Percentiles rank a stretch among this genome's conserved stretches.
These are phyloP conservation scores for Aureobasidium sp. DNA, from an alignment of 2,329 filamentous ascomycete species.

Conservation along the genomic window DNA sequence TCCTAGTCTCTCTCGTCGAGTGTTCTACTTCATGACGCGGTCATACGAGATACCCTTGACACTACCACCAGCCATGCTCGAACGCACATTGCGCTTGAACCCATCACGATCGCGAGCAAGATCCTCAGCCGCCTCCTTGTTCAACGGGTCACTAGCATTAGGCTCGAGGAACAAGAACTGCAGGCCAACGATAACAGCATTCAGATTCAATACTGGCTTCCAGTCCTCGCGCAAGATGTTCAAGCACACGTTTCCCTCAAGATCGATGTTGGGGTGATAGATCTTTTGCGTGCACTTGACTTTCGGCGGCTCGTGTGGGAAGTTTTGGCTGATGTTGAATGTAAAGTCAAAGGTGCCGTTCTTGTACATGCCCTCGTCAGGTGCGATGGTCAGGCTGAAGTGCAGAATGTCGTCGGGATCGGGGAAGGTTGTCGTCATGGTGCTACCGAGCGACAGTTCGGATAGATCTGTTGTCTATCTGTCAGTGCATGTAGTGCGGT, in stretches of 20 bases:
- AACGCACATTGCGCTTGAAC: conserved; percentile 92
- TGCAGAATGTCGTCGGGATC: conserved; percentile 89
- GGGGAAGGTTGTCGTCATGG: conserved; percentile 84
- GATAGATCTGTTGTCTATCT: conserved; percentile 71
- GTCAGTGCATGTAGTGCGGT: not conserved
- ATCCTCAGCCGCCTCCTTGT: conserved; percentile 98
- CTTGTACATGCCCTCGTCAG: conserved; percentile 92
- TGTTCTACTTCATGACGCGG: conserved; percentile 70
- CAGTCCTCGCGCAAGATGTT: conserved; percentile 99
- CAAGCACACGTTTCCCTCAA: conserved; percentile 97
- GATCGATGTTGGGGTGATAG: conserved; percentile 98
- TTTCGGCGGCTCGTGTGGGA: conserved; percentile 97
- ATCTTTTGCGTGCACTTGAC: conserved; percentile 98
- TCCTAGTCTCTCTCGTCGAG: not conserved
- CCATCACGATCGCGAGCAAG: conserved; percentile 84
- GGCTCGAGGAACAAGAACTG: conserved; percentile 98
- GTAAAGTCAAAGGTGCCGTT: conserved; percentile 88
- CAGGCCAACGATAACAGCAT: conserved; percentile 95
- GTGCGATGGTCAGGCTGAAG: conserved; percentile 83
- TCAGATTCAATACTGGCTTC: conserved; percentile 98
- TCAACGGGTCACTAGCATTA: conserved; percentile 96
- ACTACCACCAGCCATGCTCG: conserved; percentile 81
- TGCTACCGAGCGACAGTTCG: conserved; percentile 80
- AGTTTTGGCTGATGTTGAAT: conserved; percentile 94
- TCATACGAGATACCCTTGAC: conserved; percentile 82